Evolutionary conservation across 1,139 yeast genomes (phyloP).

Genomic region (Kodamaea derodonti): DNA sequence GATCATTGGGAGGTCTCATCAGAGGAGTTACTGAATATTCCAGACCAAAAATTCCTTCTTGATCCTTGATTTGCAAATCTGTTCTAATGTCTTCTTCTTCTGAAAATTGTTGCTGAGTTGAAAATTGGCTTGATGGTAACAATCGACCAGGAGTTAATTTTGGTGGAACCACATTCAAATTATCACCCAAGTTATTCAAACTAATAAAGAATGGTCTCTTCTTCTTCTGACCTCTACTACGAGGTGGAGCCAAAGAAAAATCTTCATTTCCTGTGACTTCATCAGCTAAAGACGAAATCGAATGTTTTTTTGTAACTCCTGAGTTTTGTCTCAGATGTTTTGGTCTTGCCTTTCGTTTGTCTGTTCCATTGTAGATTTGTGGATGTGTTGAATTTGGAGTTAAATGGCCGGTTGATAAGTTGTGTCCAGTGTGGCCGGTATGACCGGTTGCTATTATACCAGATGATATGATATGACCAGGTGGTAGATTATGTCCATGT

Average conservation of each 20-base stretch:
- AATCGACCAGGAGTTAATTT: conserved; percentile 7
- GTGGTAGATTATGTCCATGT: too few species aligned
- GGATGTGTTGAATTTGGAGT: neutral
- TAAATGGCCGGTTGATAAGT: too few species aligned
- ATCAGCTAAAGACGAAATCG: neutral
- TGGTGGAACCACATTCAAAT: conserved; percentile 2
- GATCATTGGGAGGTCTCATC: conserved; percentile 34
- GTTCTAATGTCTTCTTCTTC: neutral
- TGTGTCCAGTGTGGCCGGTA: too few species aligned
- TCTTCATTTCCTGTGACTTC: neutral
- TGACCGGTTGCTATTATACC: too few species aligned
- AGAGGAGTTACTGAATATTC: conserved; percentile 29
- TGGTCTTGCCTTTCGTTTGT: conserved; percentile 4
- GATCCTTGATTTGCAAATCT: conserved; percentile 5
- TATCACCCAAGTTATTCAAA: conserved; percentile 10
- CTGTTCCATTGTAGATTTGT: neutral
- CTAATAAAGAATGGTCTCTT: conserved; percentile 13
- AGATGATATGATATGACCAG: too few species aligned
- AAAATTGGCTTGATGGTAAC: conserved; percentile 6
- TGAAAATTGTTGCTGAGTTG: neutral
- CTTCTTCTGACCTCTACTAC: conserved; percentile 7
- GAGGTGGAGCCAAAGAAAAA: neutral
- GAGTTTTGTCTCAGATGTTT: conserved; percentile 6
- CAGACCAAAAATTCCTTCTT: conserved; percentile 12
- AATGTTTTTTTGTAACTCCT: conserved; percentile 3